A percentile compares a stretch with the other conserved stretches of the same genome.
phyloP scores from a whole-genome alignment of 2,329 filamentous ascomycete species.

The Fulvia fulva region DNA sequence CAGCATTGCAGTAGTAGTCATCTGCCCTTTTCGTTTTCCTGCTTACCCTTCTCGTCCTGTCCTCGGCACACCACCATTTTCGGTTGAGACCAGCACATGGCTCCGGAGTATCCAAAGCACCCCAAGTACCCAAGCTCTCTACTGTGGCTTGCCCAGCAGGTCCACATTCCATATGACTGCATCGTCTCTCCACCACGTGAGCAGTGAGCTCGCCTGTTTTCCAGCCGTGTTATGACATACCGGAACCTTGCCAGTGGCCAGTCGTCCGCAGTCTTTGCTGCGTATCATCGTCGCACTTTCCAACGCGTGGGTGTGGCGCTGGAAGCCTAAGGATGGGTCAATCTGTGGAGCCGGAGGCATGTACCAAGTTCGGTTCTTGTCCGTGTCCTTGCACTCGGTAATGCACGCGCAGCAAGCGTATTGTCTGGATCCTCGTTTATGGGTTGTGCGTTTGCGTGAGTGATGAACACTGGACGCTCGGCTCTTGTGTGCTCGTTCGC shows the following conservation, averaged over 20 bases:
- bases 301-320: conserved; percentile 3
- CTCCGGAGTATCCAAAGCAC: too few species aligned
- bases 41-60: background rate
- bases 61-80: background rate
- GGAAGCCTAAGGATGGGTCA: background rate
- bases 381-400: conserved; percentile 1
- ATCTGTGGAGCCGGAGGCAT: conserved; percentile 4
- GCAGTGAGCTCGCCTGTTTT: background rate
- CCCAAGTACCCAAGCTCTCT: background rate
- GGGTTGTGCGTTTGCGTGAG: background rate
- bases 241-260: background rate
- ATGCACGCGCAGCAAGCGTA: background rate
- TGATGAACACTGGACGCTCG: background rate
- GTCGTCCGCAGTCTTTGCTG: background rate
- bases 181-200: background rate
- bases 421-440: background rate
- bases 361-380: background rate
- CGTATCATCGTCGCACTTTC: background rate
- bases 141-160: background rate
- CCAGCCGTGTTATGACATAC: background rate
- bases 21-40: background rate
- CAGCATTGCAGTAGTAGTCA: background rate
- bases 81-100: too few species aligned
- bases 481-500: background rate
- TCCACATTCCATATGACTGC: background rate